Conservation (phyloP, 345 rosid genomes). For the Dimocarpus longan region DNA sequence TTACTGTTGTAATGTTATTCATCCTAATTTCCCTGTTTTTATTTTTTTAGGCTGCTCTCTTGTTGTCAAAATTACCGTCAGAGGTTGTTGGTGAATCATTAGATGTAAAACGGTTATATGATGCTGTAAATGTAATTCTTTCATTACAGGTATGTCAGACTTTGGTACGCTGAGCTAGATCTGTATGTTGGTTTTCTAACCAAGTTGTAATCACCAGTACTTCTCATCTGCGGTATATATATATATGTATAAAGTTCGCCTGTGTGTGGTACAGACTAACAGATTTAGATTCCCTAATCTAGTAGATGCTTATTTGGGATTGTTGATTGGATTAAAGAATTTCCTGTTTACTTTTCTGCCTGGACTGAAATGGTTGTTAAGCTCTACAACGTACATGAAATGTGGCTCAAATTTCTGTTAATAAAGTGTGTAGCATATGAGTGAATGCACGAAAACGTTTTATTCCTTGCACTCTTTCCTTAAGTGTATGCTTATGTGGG, state of each 20-base stretch:
- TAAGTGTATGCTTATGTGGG: background rate
- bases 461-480: background rate
- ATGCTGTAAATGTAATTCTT: conserved; percentile 86
- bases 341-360: background rate
- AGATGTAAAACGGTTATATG: conserved; percentile 59
- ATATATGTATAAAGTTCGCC: background rate
- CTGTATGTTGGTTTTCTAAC: background rate
- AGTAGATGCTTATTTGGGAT: background rate
- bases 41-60: conserved; percentile 60
- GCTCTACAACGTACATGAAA: background rate
- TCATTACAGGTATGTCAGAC: conserved; percentile 72
- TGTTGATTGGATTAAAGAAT: background rate
- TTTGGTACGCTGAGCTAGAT: conserved; percentile 13
- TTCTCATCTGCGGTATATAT: background rate
- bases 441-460: background rate
- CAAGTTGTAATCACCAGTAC: background rate
- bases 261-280: background rate
- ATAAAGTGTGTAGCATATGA: background rate
- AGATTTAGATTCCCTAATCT: background rate
- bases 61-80: conserved; percentile 67
- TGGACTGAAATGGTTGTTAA: background rate
- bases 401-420: background rate
- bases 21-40: conserved; percentile 22
- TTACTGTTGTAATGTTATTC: conserved; percentile 2
- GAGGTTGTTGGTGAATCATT: conserved; percentile 83